These are phyloP conservation scores for Naganishia sp. DNA, from an alignment of 1,284 basidiomycete genomes.

Conservation along the genomic window DNA sequence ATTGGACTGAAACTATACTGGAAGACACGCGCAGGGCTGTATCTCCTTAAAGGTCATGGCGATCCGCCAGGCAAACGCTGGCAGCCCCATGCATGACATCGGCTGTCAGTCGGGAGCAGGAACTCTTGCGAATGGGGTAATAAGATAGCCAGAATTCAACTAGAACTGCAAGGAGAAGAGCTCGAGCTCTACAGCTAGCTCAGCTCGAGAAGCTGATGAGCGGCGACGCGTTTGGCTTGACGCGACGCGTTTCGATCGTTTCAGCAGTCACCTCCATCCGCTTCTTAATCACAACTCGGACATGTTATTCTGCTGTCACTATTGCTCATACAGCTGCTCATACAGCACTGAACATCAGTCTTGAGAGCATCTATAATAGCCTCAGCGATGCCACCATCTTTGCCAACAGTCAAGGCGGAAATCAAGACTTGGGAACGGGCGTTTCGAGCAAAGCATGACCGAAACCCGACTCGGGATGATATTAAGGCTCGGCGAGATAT, in stretches of 20 bases:
- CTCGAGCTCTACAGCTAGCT: not conserved
- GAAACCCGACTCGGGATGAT: slow-evolving; percentile 72
- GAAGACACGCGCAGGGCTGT: too few relatives aligned
- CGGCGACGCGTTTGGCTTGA: not conserved
- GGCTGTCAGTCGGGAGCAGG: too few relatives aligned
- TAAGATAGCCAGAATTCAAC: too few relatives aligned
- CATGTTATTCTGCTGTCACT: not conserved
- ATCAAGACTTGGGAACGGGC: slow-evolving; percentile 81
- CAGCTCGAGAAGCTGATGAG: not conserved
- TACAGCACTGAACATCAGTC: not conserved
- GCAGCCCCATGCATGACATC: too few relatives aligned
- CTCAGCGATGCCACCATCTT: slow-evolving; percentile 13
- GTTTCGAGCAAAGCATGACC: slow-evolving; percentile 65
- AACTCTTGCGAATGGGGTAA: too few relatives aligned
- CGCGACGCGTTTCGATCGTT: slow-evolving; percentile 8
- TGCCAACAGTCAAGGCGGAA: slow-evolving; percentile 63
- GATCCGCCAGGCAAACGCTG: too few relatives aligned
- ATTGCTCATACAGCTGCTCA: too few relatives aligned
- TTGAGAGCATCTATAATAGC: too few relatives aligned
- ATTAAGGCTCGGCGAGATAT: slow-evolving; percentile 69
- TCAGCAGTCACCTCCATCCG: not conserved
- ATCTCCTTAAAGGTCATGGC: too few relatives aligned
- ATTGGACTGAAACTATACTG: too few relatives aligned
- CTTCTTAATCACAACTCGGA: not conserved
- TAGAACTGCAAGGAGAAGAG: not conserved